A percentile compares a stretch with the other conserved stretches of the same genome.
Conservation (phyloP, 345 rosid genomes). For the Rhodamnia rubescens region DNA sequence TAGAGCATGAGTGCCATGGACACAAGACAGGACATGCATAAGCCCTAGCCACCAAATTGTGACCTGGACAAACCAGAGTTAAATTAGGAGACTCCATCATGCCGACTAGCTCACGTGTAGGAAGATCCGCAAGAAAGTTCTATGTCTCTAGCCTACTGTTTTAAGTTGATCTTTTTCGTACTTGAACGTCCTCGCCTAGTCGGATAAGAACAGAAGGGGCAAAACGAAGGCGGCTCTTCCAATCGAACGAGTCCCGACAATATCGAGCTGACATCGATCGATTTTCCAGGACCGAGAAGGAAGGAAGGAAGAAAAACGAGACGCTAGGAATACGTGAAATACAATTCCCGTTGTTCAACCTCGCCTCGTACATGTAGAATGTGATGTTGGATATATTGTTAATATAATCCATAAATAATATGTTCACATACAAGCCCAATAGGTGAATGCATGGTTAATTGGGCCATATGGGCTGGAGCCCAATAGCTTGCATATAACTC, state of each 20-base stretch:
- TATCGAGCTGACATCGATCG: constrained; percentile 21
- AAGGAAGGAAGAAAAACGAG: not conserved
- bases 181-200: constrained; percentile 19
- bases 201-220: constrained; percentile 30
- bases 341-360: not conserved
- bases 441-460: too few species aligned
- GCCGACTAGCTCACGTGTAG: not conserved
- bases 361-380: not conserved
- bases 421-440: too few species aligned
- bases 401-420: too few species aligned
- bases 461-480: too few species aligned
- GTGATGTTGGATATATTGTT: too few species aligned
- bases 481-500: too few species aligned
- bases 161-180: constrained; percentile 10
- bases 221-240: constrained; percentile 43
- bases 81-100: not conserved
- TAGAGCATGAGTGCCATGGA: constrained; percentile 23
- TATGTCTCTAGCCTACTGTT: constrained; percentile 7
- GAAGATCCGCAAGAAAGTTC: not conserved
- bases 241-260: constrained; percentile 18
- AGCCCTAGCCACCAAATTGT: constrained; percentile 41
- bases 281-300: constrained; percentile 26
- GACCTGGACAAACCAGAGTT: constrained; percentile 8
- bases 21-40: constrained; percentile 37
- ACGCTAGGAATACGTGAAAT: not conserved